Base-by-base conservation (phyloP, 441 rosid genomes). In the Capsella rubella region DNA sequence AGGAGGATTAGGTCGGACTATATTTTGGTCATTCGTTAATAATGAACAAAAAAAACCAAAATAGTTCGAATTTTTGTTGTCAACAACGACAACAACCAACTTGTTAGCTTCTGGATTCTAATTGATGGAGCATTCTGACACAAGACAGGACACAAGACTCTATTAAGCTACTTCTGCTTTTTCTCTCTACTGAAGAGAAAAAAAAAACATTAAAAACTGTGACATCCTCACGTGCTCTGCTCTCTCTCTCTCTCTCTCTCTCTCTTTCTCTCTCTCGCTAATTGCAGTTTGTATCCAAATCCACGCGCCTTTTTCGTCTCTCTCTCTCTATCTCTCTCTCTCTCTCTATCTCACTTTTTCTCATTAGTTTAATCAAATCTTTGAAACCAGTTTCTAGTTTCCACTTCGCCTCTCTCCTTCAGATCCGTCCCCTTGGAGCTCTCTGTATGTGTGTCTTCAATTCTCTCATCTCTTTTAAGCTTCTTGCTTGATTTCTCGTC, bases 141-240 rank as follows among this genome's bases (percentile, higher is more conserved):
- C 71, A 64, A 52, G 72, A 71, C 62, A 71, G 45, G 68, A 71
- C 68, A 71, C 62, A 71, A 37, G 68, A 71, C 68, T 40, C 37
- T 34, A 32, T 16, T 32, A 32, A 8, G 9, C 52, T 49, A 58
- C 3, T 45, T 52, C 52, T 58, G 68, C 77, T 77, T 77, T 76
- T 74, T 21, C 9, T 12, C 37, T 12, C 52, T 21, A 63, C 28
- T 69, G 50, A 10, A 50, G 6, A 49, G 31, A 37, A 1, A 53
- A 50, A 4, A 18, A 60, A 55, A 25, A 50, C 69, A 78, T 65
- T 10, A 67, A 73, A 61, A 67, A 51, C 87, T 82, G 67, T 74
- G 78, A 75, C 91, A 84, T 6, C 37, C 79, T 86, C 97, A 88
- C 96, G 91, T 90, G 94, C 64, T 64, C 49, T 56, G 8, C 73